These are phyloP conservation scores for Neocucurbitaria cava DNA, from an alignment of 2,329 filamentous ascomycete species.

Conservation along the genomic window DNA sequence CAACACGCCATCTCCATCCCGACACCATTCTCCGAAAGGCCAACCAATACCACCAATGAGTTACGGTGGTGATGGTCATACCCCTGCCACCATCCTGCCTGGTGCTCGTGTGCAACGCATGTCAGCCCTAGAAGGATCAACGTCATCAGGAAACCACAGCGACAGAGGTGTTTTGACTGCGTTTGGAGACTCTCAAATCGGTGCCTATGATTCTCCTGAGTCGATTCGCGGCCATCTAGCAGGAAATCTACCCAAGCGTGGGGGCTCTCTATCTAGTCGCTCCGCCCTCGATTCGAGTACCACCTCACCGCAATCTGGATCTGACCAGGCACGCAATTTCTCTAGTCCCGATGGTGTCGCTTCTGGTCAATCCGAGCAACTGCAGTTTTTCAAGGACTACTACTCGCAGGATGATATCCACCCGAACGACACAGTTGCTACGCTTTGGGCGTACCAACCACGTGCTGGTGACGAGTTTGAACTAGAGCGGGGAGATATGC, in stretches of 20 bases:
- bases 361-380: slow-evolving; percentile 92
- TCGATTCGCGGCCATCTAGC: slow-evolving; percentile 60
- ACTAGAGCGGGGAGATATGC: slow-evolving; percentile 93
- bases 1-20: slow-evolving; percentile 82
- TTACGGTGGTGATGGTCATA: slow-evolving; percentile 49
- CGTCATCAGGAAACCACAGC: slow-evolving; percentile 59
- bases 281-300: slow-evolving; percentile 73
- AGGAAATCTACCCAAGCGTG: slow-evolving; percentile 66
- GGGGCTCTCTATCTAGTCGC: slow-evolving; percentile 87
- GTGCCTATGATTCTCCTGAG: slow-evolving; percentile 67
- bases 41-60: slow-evolving; percentile 50
- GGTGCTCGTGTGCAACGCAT: slow-evolving; percentile 93
- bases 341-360: slow-evolving; percentile 84
- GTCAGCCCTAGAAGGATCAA: slow-evolving; percentile 85
- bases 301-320: slow-evolving; percentile 70
- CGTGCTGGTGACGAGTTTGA: slow-evolving; percentile 92
- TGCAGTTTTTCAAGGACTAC: slow-evolving; percentile 98
- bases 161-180: slow-evolving; percentile 35
- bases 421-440: slow-evolving; percentile 85
- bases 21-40: slow-evolving; percentile 39
- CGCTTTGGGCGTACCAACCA: slow-evolving; percentile 96
- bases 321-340: slow-evolving; percentile 64
- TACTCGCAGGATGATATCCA: slow-evolving; percentile 97
- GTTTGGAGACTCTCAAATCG: slow-evolving; percentile 29
- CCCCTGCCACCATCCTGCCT: slow-evolving; percentile 65